Evolutionary conservation across 768 basidiomycete species (phyloP), one percentile per base, ranked within the genome.

Genomic region (Chalciporus piperatus): DNA sequence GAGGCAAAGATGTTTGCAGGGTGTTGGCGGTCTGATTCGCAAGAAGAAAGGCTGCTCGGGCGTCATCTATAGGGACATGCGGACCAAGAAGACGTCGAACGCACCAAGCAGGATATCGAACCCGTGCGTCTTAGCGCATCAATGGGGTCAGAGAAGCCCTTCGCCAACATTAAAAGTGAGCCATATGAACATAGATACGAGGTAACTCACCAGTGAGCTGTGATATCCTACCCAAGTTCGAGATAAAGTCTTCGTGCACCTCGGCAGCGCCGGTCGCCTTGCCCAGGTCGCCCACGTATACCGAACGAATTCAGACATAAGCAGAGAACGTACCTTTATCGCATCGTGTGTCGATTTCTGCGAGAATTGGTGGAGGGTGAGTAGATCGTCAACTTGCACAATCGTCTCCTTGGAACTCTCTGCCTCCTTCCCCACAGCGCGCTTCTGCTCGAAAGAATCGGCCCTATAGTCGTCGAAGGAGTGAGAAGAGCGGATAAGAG

Each of bases 11-110:
- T 97, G n/a, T 98, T 69, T 98, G 97, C 32, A 98, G 76, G 0
- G 96, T 99, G 64, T 95, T 89, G 39, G 82, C 68, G 0, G 94
- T 97, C 68, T 98, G 96, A 68, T 99, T 98, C 67, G 98, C 97
- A 20, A 98, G 81, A 8, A 99, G 79, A 19, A 99, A 94, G 60
- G 98, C 95, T 91, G 56, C 13, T 37, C 10, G 20, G 10, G 20
- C 12, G 33, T 25, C 27, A 38, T 28, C 28, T 37, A 16, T 38
- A 22, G 39, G 47, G 41, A 49, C 35, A 19, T 47, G 35, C 37
- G 33, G 42, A 40, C 11, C 28, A 33, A 20, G 27, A 17, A 10
- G 6, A 42, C 37, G 22, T 10, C 45, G 2, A 17, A 65, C 76
- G 22, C 48, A 91, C 91, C 92, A 4, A 99, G 82, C 38, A 92